These are phyloP conservation scores for Juglanconis sp. DNA, from an alignment of 2,329 filamentous ascomycete genomes.

Conservation along the genomic window DNA sequence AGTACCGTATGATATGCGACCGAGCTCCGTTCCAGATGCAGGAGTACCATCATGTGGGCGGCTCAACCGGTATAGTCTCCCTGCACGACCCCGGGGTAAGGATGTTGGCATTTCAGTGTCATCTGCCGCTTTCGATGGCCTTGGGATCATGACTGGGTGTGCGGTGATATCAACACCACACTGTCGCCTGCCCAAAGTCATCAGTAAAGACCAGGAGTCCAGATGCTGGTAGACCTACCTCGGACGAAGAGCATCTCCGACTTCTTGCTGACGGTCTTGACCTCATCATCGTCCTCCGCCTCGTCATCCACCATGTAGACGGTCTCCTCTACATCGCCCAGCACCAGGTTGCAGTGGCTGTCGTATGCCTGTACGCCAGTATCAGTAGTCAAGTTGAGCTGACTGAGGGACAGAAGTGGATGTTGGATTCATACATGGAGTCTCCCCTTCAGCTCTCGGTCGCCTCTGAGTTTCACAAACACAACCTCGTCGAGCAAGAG, in stretches of 20 bases:
- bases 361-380: conserved; percentile 75
- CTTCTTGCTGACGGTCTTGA: conserved; percentile 94
- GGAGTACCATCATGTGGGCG: not conserved
- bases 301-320: conserved; percentile 91
- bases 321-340: conserved; percentile 96
- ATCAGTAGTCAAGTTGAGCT: not conserved
- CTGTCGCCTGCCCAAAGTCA: conserved; percentile 24
- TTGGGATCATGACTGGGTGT: conserved; percentile 18
- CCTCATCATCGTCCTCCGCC: conserved; percentile 71
- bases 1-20: not conserved
- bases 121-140: not conserved
- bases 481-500: conserved; percentile 93
- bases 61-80: not conserved
- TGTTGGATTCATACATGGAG: conserved; percentile 65
- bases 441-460: conserved; percentile 91
- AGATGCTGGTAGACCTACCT: conserved; percentile 56
- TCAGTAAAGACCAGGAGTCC: not conserved
- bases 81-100: not conserved
- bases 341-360: conserved; percentile 94
- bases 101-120: not conserved
- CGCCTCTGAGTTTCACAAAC: conserved; percentile 93
- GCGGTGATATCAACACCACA: conserved; percentile 28
- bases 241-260: conserved; percentile 98
- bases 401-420: not conserved
- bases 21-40: not conserved